phyloP scores from a whole-genome alignment of 192 early-diverging fungal genomes.

The Glomus cerebriforme region DNA sequence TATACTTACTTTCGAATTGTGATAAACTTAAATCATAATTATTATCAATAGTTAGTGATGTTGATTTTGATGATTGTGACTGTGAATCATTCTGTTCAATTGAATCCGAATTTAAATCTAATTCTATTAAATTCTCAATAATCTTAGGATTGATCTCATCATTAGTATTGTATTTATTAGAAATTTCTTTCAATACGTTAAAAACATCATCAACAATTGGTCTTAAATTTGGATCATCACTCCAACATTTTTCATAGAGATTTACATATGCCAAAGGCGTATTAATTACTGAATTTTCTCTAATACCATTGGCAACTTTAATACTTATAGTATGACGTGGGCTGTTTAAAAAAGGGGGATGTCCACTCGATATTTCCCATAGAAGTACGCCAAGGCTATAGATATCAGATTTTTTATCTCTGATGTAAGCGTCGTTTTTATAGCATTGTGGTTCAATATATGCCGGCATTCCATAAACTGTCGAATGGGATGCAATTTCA shows the following conservation, averaged over 20 bases:
- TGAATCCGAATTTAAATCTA: too few species aligned
- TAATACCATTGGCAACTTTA: neutral
- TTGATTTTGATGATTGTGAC: too few species aligned
- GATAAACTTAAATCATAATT: too few species aligned
- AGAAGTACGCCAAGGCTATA: neutral
- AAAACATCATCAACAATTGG: neutral
- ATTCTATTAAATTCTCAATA: too few species aligned
- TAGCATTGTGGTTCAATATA: neutral
- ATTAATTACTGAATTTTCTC: neutral
- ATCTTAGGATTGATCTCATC: too few species aligned
- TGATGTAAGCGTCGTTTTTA: neutral
- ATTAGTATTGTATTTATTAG: too few species aligned
- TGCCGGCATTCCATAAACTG: neutral
- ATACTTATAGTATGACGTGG: too few species aligned
- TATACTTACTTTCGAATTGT: too few species aligned
- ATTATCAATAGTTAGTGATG: too few species aligned
- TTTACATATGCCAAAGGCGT: neutral
- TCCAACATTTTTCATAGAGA: neutral
- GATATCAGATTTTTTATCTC: neutral
- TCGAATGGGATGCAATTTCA: neutral
- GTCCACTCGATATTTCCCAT: neutral
- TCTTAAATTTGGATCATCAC: neutral
- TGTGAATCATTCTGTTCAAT: too few species aligned
- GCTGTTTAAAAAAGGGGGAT: neutral
- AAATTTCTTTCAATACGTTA: neutral